phyloP scores from a whole-genome alignment of 2,329 filamentous ascomycete species.

The Xenoacremonium recifei region DNA sequence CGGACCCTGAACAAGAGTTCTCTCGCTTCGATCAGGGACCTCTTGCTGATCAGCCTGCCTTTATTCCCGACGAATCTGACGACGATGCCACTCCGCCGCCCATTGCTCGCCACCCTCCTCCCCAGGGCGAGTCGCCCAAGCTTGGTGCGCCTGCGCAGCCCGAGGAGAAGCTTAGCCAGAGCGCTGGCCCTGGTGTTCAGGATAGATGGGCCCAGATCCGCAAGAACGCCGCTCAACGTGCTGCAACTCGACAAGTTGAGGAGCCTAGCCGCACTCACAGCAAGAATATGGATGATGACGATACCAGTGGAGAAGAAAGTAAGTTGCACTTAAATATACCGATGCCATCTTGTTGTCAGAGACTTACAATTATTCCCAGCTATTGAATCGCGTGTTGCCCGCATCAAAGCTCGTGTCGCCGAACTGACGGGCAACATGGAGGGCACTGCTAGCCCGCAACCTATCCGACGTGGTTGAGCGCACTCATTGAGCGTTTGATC shows the following conservation, averaged over 20 bases:
- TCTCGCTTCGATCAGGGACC: constrained; percentile 85
- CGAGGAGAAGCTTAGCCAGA: constrained; percentile 34
- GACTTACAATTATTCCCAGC: constrained; percentile 50
- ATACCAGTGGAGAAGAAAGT: constrained; percentile 96
- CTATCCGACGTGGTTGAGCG: constrained; percentile 16
- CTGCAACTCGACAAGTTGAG: constrained; percentile 63
- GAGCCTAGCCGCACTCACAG: constrained; percentile 59
- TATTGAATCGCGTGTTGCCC: constrained; percentile 92
- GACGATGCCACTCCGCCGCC: constrained; percentile 49
- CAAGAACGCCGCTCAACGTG: constrained; percentile 87
- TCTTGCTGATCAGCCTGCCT: constrained; percentile 80
- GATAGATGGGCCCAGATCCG: constrained; percentile 96
- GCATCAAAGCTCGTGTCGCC: constrained; percentile 96
- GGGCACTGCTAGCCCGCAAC: constrained; percentile 38
- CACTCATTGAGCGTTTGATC: neutral
- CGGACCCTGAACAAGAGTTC: constrained; percentile 60
- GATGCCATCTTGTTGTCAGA: constrained; percentile 14
- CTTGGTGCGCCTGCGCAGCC: constrained; percentile 21
- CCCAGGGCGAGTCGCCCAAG: constrained; percentile 18
- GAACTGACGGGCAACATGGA: constrained; percentile 89
- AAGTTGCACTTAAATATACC: constrained; percentile 41
- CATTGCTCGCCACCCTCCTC: constrained; percentile 42
- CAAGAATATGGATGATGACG: constrained; percentile 68
- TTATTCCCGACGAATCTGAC: constrained; percentile 61
- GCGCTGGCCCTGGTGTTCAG: constrained; percentile 39